These are phyloP conservation scores for Cutaneotrichosporon daszewskae DNA, from an alignment of 1,284 basidiomycete genomes.

Conservation along the genomic window DNA sequence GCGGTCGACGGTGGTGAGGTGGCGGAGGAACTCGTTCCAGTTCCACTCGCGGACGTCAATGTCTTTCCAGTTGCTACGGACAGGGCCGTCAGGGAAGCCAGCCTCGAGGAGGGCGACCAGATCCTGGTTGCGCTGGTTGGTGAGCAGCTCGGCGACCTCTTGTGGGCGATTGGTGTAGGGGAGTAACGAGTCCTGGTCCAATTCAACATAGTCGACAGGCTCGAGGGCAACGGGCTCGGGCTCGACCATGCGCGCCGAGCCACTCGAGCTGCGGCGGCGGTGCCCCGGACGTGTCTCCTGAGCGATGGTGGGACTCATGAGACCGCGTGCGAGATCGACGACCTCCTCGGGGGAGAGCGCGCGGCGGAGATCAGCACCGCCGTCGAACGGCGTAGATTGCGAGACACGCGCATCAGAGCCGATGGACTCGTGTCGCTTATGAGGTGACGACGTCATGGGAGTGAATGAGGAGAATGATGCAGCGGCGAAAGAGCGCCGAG, in stretches of 20 bases:
- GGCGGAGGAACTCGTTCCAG: constrained; percentile 41
- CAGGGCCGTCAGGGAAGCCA: constrained; percentile 33
- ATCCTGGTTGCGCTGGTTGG: constrained; percentile 31
- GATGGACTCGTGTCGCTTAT: background rate
- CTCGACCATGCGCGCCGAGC: constrained; percentile 5
- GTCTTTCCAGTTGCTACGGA: constrained; percentile 32
- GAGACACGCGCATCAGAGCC: no score
- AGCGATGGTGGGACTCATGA: constrained; percentile 35
- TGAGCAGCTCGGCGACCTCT: constrained; percentile 39
- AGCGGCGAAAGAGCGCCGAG: constrained; percentile 35
- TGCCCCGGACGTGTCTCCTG: constrained; percentile 21
- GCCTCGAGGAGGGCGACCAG: constrained; percentile 35
- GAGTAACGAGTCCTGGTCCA: constrained; percentile 41
- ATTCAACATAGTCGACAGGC: constrained; percentile 45
- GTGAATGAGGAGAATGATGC: constrained; percentile 30
- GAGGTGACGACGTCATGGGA: no score
- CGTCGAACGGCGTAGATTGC: no score
- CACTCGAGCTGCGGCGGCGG: constrained; percentile 28
- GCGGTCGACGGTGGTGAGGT: constrained; percentile 32
- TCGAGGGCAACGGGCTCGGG: constrained; percentile 37
- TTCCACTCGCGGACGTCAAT: constrained; percentile 37
- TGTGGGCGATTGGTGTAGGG: constrained; percentile 40
- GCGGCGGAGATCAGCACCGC: constrained; percentile 11
- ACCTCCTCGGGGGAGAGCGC: constrained; percentile 40
- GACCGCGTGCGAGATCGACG: constrained; percentile 33